phyloP scores from a whole-genome alignment of 192 early-diverging fungal species.

The Funneliformis mosseae region DNA sequence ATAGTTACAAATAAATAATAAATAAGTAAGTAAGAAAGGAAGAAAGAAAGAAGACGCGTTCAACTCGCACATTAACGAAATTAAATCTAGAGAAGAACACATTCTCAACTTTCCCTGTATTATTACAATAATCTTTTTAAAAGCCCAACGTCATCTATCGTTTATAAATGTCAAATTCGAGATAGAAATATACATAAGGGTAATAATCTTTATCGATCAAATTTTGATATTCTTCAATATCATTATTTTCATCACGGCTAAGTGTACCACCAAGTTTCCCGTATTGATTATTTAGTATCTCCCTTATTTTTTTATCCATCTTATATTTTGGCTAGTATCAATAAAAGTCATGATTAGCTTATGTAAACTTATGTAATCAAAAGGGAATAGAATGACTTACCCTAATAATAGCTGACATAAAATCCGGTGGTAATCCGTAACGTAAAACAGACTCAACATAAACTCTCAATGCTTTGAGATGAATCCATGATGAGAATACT shows the following conservation, averaged over 20 bases:
- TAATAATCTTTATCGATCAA: constrained; percentile 89
- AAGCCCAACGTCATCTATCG: background rate
- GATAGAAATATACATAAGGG: constrained; percentile 84
- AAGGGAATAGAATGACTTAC: constrained; percentile 39
- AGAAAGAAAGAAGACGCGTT: no score
- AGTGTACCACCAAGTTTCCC: constrained; percentile 79
- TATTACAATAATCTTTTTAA: background rate
- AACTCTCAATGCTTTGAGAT: constrained; percentile 91
- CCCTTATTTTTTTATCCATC: constrained; percentile 80
- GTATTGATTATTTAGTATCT: constrained; percentile 76
- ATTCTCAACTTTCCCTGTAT: background rate
- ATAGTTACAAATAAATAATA: background rate
- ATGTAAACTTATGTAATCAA: background rate
- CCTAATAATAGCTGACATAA: constrained; percentile 73
- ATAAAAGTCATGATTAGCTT: constrained; percentile 30
- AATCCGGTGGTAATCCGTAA: constrained; percentile 97
- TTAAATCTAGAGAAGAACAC: background rate
- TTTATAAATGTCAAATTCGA: constrained; percentile 53
- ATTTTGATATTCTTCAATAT: constrained; percentile 84
- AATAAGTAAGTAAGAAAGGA: background rate
- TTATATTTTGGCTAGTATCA: constrained; percentile 69
- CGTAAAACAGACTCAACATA: constrained; percentile 97
- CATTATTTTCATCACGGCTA: constrained; percentile 60
- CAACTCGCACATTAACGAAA: background rate
- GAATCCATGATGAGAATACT: constrained; percentile 89